Percentiles rank a stretch among this genome's conserved stretches.
These are phyloP conservation scores for Trichoderma sp. DNA, from an alignment of 2,329 filamentous ascomycete species.

Conservation along the genomic window DNA sequence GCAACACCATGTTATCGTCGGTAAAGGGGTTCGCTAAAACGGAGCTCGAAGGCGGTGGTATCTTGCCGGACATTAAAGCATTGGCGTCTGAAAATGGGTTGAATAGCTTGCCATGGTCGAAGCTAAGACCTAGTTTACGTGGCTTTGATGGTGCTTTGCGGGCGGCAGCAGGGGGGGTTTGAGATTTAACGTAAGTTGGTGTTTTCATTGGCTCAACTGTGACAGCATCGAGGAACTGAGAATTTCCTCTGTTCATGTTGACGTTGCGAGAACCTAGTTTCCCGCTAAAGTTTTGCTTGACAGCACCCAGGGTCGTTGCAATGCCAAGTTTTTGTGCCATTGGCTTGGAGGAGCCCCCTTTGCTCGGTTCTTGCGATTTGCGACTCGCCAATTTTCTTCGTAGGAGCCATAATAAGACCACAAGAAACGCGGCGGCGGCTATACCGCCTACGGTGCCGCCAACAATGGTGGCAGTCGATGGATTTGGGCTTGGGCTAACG, in stretches of 20 bases:
- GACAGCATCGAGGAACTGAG: conserved; percentile 49
- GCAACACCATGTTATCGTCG: conserved; percentile 49
- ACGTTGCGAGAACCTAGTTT: conserved; percentile 36
- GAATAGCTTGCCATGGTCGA: conserved; percentile 34
- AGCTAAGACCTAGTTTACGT: conserved; percentile 44
- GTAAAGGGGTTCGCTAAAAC: conserved; percentile 47
- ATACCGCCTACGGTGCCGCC: conserved; percentile 55
- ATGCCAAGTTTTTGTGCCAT: conserved; percentile 8
- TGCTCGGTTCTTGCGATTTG: conserved; percentile 31
- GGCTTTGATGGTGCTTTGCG: conserved; percentile 36
- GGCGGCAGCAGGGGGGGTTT: not conserved
- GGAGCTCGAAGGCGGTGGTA: not conserved
- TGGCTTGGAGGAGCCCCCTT: conserved; percentile 48
- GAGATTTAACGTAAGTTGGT: not conserved
- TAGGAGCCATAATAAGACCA: conserved; percentile 55
- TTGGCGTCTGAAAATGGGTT: conserved; percentile 55
- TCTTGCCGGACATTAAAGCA: conserved; percentile 27
- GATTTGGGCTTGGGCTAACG: conserved; percentile 8
- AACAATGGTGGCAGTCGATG: conserved; percentile 45
- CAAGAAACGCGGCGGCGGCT: conserved; percentile 45
- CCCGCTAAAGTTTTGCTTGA: not conserved
- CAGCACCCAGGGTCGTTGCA: not conserved
- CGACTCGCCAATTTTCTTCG: conserved; percentile 40
- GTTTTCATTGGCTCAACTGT: conserved; percentile 46
- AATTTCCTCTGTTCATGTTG: conserved; percentile 55